Evolutionary conservation across 2,329 filamentous ascomycete species (phyloP), one percentile per base, ranked within the genome.

Genomic region (Colletotrichum siamense): DNA sequence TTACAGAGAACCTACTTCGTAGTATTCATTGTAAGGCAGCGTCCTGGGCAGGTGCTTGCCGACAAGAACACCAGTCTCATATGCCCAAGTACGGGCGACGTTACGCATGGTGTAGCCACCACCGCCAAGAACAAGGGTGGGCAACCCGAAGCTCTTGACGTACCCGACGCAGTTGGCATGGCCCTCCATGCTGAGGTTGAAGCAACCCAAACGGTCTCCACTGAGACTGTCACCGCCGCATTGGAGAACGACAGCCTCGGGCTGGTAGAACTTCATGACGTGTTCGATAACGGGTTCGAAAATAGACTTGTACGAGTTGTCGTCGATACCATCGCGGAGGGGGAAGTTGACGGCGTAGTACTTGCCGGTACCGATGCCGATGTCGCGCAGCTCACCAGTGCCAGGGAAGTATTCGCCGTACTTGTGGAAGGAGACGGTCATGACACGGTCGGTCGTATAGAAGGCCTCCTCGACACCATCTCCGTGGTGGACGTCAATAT

Each of bases 71-170:
- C 96, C 96, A 2, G 97, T 99, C 86, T 99, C 97, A 83, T 96
- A 98, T 8, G 96, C 96, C 97, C 97, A 99, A 7, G 96, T 97
- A 66, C 97, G 94, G 22, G 97, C 96, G 13, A 99, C 97, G 79
- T 99, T 99, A 78, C 97, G 94, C 85, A 98, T 98, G 1, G 97
- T 99, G 86, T 99, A 99, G 64, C 97, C 97, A 78, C 97, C 97
- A 18, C 97, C 97, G 36, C 97, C 97, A 22, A 99, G 92, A 24
- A 99, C 94, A n/a, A 99, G 90, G 4, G 98, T 93, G 0, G 97
- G 97, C 12, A 97, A 89, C 34, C 92, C 91, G 83, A 96, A 96
- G 77, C 91, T 93, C 86, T 98, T 98, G 79, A 98, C 95, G 80
- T 94, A 99, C 79, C 94, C 94, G 79, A 99, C 95, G 83, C 97